Conservation (phyloP, 2,329 filamentous ascomycete genomes). For the Cadophora gregata region DNA sequence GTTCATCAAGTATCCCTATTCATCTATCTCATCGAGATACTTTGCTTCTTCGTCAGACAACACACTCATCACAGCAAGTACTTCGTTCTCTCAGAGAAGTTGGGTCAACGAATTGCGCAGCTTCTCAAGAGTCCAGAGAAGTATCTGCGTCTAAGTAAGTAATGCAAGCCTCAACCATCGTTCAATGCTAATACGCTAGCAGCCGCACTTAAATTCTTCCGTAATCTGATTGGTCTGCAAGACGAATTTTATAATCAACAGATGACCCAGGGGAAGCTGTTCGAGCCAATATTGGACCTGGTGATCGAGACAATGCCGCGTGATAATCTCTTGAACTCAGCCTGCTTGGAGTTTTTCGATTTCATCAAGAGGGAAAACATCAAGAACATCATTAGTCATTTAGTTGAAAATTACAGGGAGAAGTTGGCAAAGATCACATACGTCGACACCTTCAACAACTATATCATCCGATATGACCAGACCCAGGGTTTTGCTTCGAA, state of each 20-base stretch:
- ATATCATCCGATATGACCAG: slow-evolving; percentile 81
- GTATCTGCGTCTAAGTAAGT: slow-evolving; percentile 85
- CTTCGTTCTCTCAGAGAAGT: slow-evolving; percentile 81
- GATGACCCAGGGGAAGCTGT: slow-evolving; percentile 78
- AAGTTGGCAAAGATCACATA: slow-evolving; percentile 78
- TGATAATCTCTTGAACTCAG: slow-evolving; percentile 92
- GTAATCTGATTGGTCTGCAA: slow-evolving; percentile 81
- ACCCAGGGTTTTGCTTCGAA: slow-evolving; percentile 70
- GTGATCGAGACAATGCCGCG: slow-evolving; percentile 85
- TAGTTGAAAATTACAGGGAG: slow-evolving; percentile 84
- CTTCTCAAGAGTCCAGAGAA: slow-evolving; percentile 86
- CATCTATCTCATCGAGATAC: slow-evolving; percentile 87
- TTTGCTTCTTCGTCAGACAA: slow-evolving; percentile 92
- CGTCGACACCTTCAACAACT: slow-evolving; percentile 80
- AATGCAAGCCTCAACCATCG: slow-evolving; percentile 1
- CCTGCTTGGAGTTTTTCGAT: slow-evolving; percentile 92
- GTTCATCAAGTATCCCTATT: slow-evolving; percentile 90
- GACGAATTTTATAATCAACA: slow-evolving; percentile 92
- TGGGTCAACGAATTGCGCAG: slow-evolving; percentile 81
- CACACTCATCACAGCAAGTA: slow-evolving; percentile 86
- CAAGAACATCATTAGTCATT: slow-evolving; percentile 80
- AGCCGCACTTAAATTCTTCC: slow-evolving; percentile 94
- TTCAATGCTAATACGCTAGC: slow-evolving; percentile 28
- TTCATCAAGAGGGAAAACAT: slow-evolving; percentile 83
- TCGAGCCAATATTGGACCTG: slow-evolving; percentile 85